These are phyloP conservation scores for Echinosophora koreensis DNA, from an alignment of 306 rosid genomes.

Conservation along the genomic window DNA sequence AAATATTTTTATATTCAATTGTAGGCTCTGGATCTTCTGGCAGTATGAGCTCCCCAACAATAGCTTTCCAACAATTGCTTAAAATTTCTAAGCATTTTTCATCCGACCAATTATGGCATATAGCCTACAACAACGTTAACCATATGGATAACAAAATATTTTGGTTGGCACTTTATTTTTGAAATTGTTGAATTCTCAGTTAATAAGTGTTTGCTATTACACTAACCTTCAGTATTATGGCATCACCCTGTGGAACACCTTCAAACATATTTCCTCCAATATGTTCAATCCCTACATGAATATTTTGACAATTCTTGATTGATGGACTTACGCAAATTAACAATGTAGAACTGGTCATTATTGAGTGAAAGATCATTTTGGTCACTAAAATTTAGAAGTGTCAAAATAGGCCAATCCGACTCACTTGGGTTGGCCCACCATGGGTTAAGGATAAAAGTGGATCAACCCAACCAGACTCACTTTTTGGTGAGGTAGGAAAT, in stretches of 20 bases:
- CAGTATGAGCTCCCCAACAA: conserved; percentile 19
- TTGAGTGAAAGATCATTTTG: too few relatives aligned
- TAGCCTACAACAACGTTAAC: not conserved
- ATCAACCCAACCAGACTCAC: too few relatives aligned
- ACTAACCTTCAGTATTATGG: conserved; percentile 50
- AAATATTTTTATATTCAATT: not conserved
- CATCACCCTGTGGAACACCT: conserved; percentile 50
- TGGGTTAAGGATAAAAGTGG: too few relatives aligned
- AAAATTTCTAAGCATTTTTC: conserved; percentile 5
- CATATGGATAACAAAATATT: not conserved
- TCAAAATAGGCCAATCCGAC: too few relatives aligned
- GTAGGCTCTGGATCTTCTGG: conserved; percentile 40
- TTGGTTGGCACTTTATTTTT: not conserved
- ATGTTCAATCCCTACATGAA: conserved; percentile 47
- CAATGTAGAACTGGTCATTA: too few relatives aligned
- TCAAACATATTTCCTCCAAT: conserved; percentile 47
- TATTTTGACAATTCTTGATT: too few relatives aligned
- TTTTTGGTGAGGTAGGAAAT: too few relatives aligned
- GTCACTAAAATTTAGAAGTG: too few relatives aligned
- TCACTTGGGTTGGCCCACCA: too few relatives aligned
- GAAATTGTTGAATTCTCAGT: not conserved
- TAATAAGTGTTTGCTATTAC: not conserved
- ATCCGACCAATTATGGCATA: conserved; percentile 37
- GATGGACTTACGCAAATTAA: too few relatives aligned
- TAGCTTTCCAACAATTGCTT: conserved; percentile 37